Base-by-base conservation (phyloP, 371 early-diverging fungal genomes). In the Mortierella sp. region DNA sequence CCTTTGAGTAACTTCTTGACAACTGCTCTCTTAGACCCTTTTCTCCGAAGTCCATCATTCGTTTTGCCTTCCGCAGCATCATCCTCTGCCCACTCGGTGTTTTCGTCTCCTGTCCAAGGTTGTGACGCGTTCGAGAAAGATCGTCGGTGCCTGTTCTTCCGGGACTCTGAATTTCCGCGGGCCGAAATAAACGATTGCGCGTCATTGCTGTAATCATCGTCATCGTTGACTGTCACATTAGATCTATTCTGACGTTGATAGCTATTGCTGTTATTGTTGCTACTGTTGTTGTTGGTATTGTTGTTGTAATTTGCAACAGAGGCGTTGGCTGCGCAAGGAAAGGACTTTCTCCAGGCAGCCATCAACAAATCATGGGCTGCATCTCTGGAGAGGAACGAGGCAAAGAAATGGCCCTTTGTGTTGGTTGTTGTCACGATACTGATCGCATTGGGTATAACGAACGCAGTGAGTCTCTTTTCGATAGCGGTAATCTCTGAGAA, bases 361-460 rank as follows among this genome's bases (percentile, higher is more conserved):
- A 86, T 84, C 30, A 94, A 80, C 56, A 88, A 84, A 70, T 87
- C 88, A 67, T 87, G 92, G 0, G 92, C 92, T 54, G 89, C 84
- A 57, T 94, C 94, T 24, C 94, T 90, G 39, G 91, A 89, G 21
- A 94, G 78, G 56, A 94, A 93, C 6, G 93, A 92, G n/a, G 91
- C 89, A 65, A 93, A 92, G 59, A 93, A 91, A 67, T 93, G 89
- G 12, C 57, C 76, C 63, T 51, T 60, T 26, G 53, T 70, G 31
- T 79, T 69, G 52, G 63, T 76, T 19, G 84, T 69, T 14, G 95
- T 94, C 8, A 90, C 85, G 15, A 97, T 83, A 54, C 88, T 83
- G 54, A 97, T 92, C 6, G 96, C 94, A 70, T 94, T 95, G 32
- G 95, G 95, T 54, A 95, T 92, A 64, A 93, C 90, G 50, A 87